Conservation (phyloP, 2,329 filamentous ascomycete species). For the Endothia cerciana region DNA sequence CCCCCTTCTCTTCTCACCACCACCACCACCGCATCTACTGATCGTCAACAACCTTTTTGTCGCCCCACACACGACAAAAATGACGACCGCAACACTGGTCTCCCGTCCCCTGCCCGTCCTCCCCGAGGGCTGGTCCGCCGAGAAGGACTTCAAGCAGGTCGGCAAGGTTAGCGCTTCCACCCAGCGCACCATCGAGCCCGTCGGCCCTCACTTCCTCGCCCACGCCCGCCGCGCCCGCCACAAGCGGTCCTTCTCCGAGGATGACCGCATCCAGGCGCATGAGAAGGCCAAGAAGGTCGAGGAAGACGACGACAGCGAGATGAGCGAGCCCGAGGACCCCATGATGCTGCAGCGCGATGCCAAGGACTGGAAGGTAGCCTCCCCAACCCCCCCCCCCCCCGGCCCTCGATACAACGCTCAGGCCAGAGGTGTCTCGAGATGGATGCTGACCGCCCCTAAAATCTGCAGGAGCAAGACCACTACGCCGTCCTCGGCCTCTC, state of each 20-base stretch:
- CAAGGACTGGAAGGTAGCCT: constrained; percentile 96
- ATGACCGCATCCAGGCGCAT: constrained; percentile 95
- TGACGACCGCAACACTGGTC: constrained; percentile 68
- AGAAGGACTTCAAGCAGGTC: constrained; percentile 90
- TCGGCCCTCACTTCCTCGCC: constrained; percentile 96
- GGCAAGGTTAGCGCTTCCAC: constrained; percentile 76
- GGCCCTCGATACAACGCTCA: too few relatives aligned
- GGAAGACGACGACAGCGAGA: constrained; percentile 85
- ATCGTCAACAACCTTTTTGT: neutral
- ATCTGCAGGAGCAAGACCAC: constrained; percentile 91
- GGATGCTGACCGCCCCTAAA: constrained; percentile 1
- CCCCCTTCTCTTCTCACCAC: neutral
- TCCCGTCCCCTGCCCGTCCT: constrained; percentile 73
- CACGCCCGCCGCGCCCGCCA: constrained; percentile 94
- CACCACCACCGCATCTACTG: neutral
- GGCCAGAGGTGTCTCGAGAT: too few relatives aligned
- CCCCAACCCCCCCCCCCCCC: too few relatives aligned
- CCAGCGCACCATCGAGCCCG: constrained; percentile 89
- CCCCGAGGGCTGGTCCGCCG: constrained; percentile 78
- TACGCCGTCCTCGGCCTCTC: constrained; percentile 94
- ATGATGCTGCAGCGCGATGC: constrained; percentile 90
- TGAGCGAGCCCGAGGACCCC: constrained; percentile 91
- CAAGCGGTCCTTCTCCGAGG: constrained; percentile 97
- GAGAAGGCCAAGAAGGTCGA: constrained; percentile 95
- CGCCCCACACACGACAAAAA: constrained; percentile 39